Evolutionary conservation across 1,284 basidiomycete species (phyloP).

Genomic region (Psilocybe mexicana): DNA sequence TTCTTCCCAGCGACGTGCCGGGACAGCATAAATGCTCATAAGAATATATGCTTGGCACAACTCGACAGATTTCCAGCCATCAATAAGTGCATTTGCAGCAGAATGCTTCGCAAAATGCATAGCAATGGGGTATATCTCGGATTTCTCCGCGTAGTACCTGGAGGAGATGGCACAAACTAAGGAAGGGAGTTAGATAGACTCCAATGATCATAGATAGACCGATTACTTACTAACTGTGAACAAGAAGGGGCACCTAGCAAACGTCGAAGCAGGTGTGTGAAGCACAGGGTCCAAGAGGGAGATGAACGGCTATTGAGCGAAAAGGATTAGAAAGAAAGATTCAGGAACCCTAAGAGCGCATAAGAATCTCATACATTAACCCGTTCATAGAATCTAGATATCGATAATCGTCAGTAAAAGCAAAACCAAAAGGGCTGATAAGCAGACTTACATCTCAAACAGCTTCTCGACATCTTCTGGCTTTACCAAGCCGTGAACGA

Average conservation of each 20-base stretch:
- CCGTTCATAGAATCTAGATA: slow-evolving; percentile 63
- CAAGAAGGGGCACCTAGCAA: slow-evolving; percentile 76
- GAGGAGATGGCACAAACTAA: slow-evolving; percentile 79
- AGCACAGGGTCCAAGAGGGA: slow-evolving; percentile 72
- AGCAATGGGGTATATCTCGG: slow-evolving; percentile 79
- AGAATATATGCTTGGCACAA: slow-evolving; percentile 77
- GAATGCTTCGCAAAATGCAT: slow-evolving; percentile 87
- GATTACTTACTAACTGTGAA: slow-evolving; percentile 74
- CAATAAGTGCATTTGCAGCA: slow-evolving; percentile 75
- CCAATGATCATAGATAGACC: background rate
- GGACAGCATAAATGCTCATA: slow-evolving; percentile 77
- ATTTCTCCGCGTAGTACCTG: slow-evolving; percentile 72
- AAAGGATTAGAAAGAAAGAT: slow-evolving; percentile 7
- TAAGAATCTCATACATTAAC: slow-evolving; percentile 57
- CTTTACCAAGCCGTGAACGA: slow-evolving; percentile 79
- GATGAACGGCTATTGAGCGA: slow-evolving; percentile 61
- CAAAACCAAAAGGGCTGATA: background rate
- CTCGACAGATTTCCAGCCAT: slow-evolving; percentile 83
- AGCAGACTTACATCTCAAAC: slow-evolving; percentile 72
- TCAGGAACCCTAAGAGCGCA: slow-evolving; percentile 5
- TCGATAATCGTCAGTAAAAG: background rate
- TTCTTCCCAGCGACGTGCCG: slow-evolving; percentile 80
- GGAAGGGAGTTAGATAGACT: slow-evolving; percentile 4
- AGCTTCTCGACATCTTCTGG: slow-evolving; percentile 80
- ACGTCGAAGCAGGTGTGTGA: slow-evolving; percentile 73